A percentile compares a stretch with the other conserved stretches of the same genome.
Evolutionary conservation across 345 rosid genomes (phyloP).

Genomic region (Abelmoschus esculentus): DNA sequence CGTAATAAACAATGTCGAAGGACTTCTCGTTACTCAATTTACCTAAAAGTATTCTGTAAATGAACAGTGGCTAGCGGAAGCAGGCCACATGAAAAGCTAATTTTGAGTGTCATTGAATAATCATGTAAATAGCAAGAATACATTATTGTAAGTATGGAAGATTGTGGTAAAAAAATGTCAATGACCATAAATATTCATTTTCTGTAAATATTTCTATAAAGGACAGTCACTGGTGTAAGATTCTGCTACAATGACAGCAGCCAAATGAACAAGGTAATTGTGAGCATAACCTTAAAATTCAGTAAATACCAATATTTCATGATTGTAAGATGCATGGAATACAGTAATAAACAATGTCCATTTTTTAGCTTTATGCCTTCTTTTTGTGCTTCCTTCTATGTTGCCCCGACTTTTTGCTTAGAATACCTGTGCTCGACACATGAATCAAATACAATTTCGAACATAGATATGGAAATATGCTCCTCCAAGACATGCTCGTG

Average conservation of each 20-base stretch:
- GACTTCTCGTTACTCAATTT: not conserved
- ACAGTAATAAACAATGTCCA: not conserved
- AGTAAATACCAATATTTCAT: not conserved
- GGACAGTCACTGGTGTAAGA: not conserved
- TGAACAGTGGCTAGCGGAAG: not conserved
- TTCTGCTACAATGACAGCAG: conserved; percentile 3
- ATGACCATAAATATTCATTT: not conserved
- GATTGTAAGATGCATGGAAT: not conserved
- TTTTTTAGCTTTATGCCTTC: too few species aligned
- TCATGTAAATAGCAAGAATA: not conserved
- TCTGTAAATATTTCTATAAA: not conserved
- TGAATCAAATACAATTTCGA: too few species aligned
- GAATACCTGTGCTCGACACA: too few species aligned
- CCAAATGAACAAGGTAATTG: conserved; percentile 8
- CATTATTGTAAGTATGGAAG: not conserved
- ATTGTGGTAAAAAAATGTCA: not conserved
- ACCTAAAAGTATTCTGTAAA: not conserved
- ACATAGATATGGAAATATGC: too few species aligned
- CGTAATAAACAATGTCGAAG: not conserved
- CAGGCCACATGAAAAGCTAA: conserved; percentile 3
- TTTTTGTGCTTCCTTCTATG: too few species aligned
- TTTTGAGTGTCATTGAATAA: not conserved
- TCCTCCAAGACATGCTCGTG: too few species aligned
- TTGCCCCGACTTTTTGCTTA: too few species aligned
- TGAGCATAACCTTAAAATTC: not conserved